Percentiles rank a stretch among this genome's conserved stretches.
phyloP scores from a whole-genome alignment of 345 rosid species.

The Syzygium aqueum region DNA sequence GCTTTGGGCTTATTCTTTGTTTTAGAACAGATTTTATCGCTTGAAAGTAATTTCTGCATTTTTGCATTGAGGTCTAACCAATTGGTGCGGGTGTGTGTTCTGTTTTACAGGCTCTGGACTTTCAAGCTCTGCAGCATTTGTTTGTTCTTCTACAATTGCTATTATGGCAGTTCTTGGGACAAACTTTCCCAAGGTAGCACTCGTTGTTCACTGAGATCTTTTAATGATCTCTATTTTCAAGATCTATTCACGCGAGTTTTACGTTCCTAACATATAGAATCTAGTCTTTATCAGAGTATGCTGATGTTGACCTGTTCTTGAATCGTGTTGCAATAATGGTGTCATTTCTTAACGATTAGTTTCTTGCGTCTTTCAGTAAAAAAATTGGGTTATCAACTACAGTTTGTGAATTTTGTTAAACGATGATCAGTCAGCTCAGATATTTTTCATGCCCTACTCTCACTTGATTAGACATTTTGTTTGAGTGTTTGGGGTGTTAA shows the following conservation, averaged over 20 bases:
- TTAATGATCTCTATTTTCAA: not conserved
- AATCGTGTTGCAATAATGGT: not conserved
- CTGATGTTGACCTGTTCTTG: not conserved
- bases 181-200: constrained; percentile 65
- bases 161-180: constrained; percentile 75
- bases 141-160: constrained; percentile 88
- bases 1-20: not conserved
- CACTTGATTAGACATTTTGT: not conserved
- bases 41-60: not conserved
- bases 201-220: not conserved
- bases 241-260: not conserved
- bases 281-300: not conserved
- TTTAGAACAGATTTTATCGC: not conserved
- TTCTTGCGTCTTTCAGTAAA: not conserved
- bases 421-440: not conserved
- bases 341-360: not conserved
- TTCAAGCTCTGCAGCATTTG: constrained; percentile 96
- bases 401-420: not conserved
- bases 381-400: not conserved
- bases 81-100: not conserved
- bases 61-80: not conserved
- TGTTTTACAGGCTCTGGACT: constrained; percentile 70
- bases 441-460: not conserved
- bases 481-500: not conserved
- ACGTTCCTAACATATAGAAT: not conserved